Percentiles rank a stretch among this genome's conserved stretches.
Conservation (phyloP, 139 green algal genomes). For the Tetradesmus obliquus region DNA sequence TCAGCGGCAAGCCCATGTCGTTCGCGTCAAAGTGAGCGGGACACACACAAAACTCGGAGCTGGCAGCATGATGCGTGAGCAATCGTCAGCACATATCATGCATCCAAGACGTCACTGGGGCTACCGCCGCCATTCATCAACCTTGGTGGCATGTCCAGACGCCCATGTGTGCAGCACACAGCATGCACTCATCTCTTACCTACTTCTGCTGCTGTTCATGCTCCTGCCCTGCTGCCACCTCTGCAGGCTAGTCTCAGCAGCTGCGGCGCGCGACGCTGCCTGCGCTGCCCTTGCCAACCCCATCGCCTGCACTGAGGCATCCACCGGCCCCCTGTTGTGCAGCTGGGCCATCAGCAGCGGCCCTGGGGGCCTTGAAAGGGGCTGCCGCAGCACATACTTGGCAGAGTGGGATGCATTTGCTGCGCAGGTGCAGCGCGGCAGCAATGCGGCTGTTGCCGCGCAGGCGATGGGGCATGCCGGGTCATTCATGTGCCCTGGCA, state of each 20-base stretch:
- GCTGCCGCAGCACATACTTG: constrained; percentile 28
- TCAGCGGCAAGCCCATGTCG: not conserved
- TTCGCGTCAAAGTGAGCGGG: constrained; percentile 7
- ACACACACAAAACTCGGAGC: not conserved
- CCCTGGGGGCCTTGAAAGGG: not conserved
- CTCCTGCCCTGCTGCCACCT: not conserved
- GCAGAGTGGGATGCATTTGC: constrained; percentile 15
- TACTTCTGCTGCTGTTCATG: not conserved
- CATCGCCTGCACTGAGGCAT: not conserved
- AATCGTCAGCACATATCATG: not conserved
- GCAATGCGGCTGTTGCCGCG: not conserved
- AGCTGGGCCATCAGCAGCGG: constrained; percentile 22
- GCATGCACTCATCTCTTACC: not conserved
- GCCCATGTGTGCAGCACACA: too few species aligned
- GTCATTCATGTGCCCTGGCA: not conserved
- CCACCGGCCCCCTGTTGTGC: not conserved
- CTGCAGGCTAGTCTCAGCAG: constrained; percentile 2
- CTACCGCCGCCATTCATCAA: too few species aligned
- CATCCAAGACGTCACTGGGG: too few species aligned
- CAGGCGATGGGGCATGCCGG: not conserved
- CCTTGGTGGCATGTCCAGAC: too few species aligned
- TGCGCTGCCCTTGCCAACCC: constrained; percentile 3
- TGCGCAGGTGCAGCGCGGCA: not conserved
- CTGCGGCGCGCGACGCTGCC: not conserved
- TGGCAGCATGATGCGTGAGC: not conserved